Conservation (phyloP, 208 protist species). For the Willaertia magna region DNA sequence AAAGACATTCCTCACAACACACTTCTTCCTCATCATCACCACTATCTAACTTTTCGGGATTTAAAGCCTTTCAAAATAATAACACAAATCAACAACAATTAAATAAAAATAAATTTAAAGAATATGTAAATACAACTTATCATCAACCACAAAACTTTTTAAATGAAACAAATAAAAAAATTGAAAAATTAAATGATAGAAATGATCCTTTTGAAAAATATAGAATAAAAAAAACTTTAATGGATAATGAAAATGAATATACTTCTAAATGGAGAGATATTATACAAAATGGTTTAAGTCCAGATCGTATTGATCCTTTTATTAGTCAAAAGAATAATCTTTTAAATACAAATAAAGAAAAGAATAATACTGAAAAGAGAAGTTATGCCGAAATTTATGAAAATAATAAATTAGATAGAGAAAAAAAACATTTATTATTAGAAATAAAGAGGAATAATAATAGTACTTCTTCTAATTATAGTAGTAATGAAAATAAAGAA, state of each 20-base stretch:
- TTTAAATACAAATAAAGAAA: not conserved
- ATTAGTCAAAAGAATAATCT: no score
- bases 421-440: not conserved
- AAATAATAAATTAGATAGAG: not conserved
- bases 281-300: not conserved
- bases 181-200: not conserved
- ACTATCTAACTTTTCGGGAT: not conserved
- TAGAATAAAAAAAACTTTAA: not conserved
- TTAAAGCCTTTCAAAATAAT: not conserved
- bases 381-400: not conserved
- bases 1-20: not conserved
- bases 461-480: not conserved
- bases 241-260: not conserved
- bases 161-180: not conserved
- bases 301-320: not conserved
- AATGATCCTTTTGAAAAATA: not conserved
- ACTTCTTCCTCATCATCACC: not conserved
- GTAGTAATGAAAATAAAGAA: not conserved
- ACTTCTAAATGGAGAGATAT: not conserved
- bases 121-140: not conserved
- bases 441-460: not conserved
- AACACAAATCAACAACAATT: not conserved
- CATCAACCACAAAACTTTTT: not conserved
- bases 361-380: not conserved
- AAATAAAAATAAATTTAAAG: not conserved